phyloP scores from a whole-genome alignment of 2,329 filamentous ascomycete genomes.

The Scytalidium lignicola region DNA sequence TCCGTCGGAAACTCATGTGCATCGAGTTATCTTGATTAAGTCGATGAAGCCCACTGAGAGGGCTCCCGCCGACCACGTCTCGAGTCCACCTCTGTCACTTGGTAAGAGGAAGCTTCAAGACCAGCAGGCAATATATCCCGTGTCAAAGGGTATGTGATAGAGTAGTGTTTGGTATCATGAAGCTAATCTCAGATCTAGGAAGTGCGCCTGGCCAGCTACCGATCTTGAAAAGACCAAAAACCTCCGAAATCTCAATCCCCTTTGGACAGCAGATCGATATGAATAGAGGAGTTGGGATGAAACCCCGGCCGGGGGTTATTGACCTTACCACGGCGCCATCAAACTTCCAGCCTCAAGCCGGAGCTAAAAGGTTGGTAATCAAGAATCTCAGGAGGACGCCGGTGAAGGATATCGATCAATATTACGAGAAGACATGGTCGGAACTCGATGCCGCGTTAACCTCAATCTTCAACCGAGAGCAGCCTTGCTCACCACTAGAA shows the following conservation, averaged over 20 bases:
- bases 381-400: conserved; percentile 75
- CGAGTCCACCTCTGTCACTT: conserved; percentile 8
- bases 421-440: conserved; percentile 70
- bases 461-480: conserved; percentile 63
- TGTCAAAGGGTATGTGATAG: conserved; percentile 6
- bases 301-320: conserved; percentile 12
- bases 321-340: conserved; percentile 20
- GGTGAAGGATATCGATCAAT: conserved; percentile 61
- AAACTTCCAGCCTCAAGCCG: conserved; percentile 65
- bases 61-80: conserved; percentile 15
- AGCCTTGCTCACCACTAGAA: conserved; percentile 71
- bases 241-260: conserved; percentile 50
- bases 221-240: conserved; percentile 64
- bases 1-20: conserved; percentile 13
- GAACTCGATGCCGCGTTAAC: conserved; percentile 70
- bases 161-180: neutral
- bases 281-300: conserved; percentile 16
- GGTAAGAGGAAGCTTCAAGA: conserved; percentile 21
- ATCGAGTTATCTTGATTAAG: conserved; percentile 15
- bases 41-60: conserved; percentile 26
- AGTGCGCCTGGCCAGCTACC: neutral
- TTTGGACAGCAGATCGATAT: conserved; percentile 13
- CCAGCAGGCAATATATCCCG: conserved; percentile 4
- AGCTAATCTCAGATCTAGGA: neutral
- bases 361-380: conserved; percentile 83